phyloP scores from a whole-genome alignment of 2,329 filamentous ascomycete genomes.

The Passalora sequoiae region DNA sequence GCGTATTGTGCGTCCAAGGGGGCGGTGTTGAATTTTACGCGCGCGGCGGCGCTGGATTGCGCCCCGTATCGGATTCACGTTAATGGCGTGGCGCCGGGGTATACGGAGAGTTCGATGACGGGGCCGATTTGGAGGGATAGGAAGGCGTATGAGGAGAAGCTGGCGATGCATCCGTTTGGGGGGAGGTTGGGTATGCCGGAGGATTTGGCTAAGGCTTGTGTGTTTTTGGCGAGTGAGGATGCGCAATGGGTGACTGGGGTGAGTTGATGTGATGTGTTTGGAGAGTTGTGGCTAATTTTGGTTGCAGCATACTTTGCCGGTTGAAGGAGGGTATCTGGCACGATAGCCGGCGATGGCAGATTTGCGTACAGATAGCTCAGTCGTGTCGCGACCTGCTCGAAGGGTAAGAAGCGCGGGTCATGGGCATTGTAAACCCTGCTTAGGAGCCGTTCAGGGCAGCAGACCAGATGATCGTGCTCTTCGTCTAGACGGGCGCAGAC shows the following conservation, averaged over 20 bases:
- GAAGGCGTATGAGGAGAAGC: conserved; percentile 23
- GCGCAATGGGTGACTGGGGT: conserved; percentile 22
- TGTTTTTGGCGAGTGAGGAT: conserved; percentile 45
- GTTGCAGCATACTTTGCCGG: conserved; percentile 16
- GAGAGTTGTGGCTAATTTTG: conserved; percentile 1
- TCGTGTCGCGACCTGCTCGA: not conserved
- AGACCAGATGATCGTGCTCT: too few relatives aligned
- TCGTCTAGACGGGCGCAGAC: too few relatives aligned
- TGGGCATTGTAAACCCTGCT: too few relatives aligned
- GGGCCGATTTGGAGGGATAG: conserved; percentile 19
- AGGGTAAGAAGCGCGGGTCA: too few relatives aligned
- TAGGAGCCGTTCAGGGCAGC: too few relatives aligned
- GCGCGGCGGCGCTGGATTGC: conserved; percentile 27
- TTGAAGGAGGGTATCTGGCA: conserved; percentile 20
- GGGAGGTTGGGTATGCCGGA: conserved; percentile 32
- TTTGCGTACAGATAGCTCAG: too few relatives aligned
- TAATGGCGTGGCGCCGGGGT: conserved; percentile 29
- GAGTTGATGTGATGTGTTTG: not conserved
- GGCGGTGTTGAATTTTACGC: conserved; percentile 27
- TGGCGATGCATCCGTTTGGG: conserved; percentile 33
- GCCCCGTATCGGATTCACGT: conserved; percentile 28
- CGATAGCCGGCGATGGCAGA: too few relatives aligned
- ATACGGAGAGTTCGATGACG: conserved; percentile 24
- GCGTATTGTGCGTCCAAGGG: conserved; percentile 29
- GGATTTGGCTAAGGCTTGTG: conserved; percentile 41